These are phyloP conservation scores for Fusarium chlamydosporum DNA, from an alignment of 2,329 filamentous ascomycete genomes.

Conservation along the genomic window DNA sequence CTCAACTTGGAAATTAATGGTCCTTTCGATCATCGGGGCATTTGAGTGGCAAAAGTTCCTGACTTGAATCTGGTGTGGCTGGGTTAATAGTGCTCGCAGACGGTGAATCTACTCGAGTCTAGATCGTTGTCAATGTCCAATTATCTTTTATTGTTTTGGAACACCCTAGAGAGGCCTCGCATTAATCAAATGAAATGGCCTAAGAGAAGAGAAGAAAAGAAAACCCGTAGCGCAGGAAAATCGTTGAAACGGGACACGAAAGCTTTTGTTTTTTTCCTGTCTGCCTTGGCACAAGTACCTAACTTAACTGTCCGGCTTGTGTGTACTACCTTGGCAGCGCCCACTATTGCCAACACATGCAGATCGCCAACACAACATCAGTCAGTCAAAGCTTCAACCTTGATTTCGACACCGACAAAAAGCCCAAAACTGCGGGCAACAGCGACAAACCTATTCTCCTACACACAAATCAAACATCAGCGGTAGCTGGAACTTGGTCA, in stretches of 20 bases:
- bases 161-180: conserved; percentile 19
- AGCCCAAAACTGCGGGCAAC: conserved; percentile 19
- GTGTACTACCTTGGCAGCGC: conserved; percentile 36
- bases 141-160: not conserved
- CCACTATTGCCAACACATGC: conserved; percentile 39
- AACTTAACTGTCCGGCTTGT: not conserved
- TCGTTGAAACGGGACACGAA: not conserved
- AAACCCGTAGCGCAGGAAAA: conserved; percentile 4
- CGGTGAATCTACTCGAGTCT: not conserved
- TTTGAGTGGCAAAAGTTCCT: not conserved
- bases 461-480: not conserved
- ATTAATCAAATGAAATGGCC: not conserved
- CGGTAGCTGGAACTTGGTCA: conserved; percentile 3
- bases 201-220: not conserved
- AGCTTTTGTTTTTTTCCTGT: not conserved
- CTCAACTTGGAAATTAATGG: not conserved
- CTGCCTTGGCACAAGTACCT: conserved; percentile 9
- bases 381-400: conserved; percentile 32
- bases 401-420: conserved; percentile 21
- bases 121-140: conserved; percentile 1
- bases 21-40: not conserved
- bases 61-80: not conserved
- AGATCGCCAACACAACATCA: conserved; percentile 37
- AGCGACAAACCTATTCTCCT: not conserved
- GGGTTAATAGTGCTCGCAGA: not conserved